Evolutionary conservation across 2,329 filamentous ascomycete species (phyloP), one percentile per base, ranked within the genome.

Genomic region (Tolypocladium sp.): DNA sequence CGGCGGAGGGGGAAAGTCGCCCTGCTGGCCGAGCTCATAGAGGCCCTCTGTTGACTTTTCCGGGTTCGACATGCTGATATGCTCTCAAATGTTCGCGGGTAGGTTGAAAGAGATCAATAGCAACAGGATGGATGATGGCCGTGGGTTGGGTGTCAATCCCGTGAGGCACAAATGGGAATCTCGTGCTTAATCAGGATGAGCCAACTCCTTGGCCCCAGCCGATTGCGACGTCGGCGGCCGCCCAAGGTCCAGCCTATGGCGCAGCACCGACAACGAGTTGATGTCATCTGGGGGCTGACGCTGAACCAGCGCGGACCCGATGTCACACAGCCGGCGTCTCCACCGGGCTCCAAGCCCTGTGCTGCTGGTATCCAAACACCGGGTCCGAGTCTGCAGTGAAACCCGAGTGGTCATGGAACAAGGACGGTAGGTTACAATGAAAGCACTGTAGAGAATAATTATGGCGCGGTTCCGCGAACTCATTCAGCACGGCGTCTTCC

Each of bases 1-100:
- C 30, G 63, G 63, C 40, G 63, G 64, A 27, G 64, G 67, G 12
- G 68, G 67, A 59, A 66, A 68, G 49, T 68, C 58, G 22, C 61
- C 63, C 49, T 61, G 60, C 44, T 68, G 57, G 42, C 57, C 54
- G 25, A 61, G 61, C 53, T 59, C 53, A 8, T 54, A 7, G n/a
- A n/a, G 15, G 35, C 38, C 30, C n/a, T 57, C 30, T 10, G 7
- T 17, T 8, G 53, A 8, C 49, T 60, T 53, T 41, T 55, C 55
- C 17, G 59, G 37, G 30, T 46, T 54, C 51, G 61, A 60, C 44
- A 49, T 49, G 25, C 8, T 12, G 44, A 15, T 6, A 17, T 20
- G 42, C 42, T 46, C 42, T 25, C 44, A 5, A 13, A 25, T 22
- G 41, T n/a, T 7, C 4, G 41, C 3, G 20, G 17, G 12, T 9